These are phyloP conservation scores for Acanthamoeba royreba DNA, from an alignment of 208 protist species.

Conservation along the genomic window DNA sequence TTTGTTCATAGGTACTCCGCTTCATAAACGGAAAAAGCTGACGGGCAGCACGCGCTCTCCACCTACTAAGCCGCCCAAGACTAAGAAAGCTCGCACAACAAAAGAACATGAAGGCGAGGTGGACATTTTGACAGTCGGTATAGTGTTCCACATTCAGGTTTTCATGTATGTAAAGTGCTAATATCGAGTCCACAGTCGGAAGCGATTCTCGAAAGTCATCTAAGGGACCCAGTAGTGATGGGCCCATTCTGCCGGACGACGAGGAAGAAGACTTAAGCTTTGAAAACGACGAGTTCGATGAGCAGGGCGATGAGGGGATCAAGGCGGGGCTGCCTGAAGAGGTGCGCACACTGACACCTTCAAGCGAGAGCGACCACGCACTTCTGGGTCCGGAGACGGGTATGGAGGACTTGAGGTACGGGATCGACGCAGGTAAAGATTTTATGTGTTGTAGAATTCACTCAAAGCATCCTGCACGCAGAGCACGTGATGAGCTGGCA, in stretches of 20 bases:
- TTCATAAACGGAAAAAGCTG: not conserved
- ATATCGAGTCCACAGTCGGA: not conserved
- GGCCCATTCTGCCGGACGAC: not conserved
- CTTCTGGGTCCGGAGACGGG: not conserved
- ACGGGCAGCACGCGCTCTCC: not conserved
- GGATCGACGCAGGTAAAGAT: not conserved
- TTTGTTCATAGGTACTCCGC: not conserved
- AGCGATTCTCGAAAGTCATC: not conserved
- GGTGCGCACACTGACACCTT: not conserved
- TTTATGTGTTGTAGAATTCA: too few species aligned
- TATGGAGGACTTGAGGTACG: not conserved
- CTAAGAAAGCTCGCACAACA: not conserved
- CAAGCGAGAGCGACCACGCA: not conserved
- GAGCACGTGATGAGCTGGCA: not conserved
- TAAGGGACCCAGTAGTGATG: not conserved
- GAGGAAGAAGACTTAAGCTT: not conserved
- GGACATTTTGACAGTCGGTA: not conserved
- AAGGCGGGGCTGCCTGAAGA: not conserved
- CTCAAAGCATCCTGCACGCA: not conserved
- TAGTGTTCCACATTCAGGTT: not conserved
- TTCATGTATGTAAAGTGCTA: not conserved
- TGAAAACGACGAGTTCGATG: not conserved
- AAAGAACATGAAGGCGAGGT: not conserved
- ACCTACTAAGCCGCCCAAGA: not conserved
- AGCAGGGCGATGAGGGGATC: not conserved